phyloP scores from a whole-genome alignment of 495 filamentous ascomycete genomes.

The Neurospora sp. region DNA sequence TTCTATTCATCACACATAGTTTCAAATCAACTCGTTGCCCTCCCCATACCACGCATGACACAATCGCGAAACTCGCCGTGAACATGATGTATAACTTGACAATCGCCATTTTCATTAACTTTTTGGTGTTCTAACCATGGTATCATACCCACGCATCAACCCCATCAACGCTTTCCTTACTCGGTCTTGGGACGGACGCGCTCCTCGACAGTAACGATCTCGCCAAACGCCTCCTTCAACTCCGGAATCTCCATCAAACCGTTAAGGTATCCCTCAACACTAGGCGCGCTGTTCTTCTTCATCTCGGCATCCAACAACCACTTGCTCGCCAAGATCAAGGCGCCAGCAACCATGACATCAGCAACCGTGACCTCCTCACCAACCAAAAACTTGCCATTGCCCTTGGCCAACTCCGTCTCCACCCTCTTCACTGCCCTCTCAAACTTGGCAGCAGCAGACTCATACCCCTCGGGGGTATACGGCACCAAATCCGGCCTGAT shows the following conservation, averaged over 20 bases:
- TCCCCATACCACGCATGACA: not conserved
- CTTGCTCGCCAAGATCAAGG: slow-evolving; percentile 30
- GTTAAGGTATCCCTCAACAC: slow-evolving; percentile 34
- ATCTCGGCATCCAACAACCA: slow-evolving; percentile 42
- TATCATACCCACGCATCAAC: not conserved
- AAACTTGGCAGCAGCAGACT: slow-evolving; percentile 14
- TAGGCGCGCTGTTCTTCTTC: slow-evolving; percentile 32
- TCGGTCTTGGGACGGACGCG: not conserved
- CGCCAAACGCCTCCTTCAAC: slow-evolving; percentile 41
- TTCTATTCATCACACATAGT: not conserved
- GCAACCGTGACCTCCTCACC: slow-evolving; percentile 43
- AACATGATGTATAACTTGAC: no score
- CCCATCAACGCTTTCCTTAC: not conserved
- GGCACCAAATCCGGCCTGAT: slow-evolving; percentile 12
- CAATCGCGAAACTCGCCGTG: not conserved
- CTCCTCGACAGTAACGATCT: slow-evolving; percentile 37
- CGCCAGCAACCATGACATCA: slow-evolving; percentile 39
- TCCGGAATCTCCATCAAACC: slow-evolving; percentile 33
- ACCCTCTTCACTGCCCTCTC: slow-evolving; percentile 29
- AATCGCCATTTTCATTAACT: not conserved
- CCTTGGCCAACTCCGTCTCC: slow-evolving; percentile 19
- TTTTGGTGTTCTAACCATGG: not conserved
- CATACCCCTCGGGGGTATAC: slow-evolving; percentile 30
- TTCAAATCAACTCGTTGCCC: not conserved
- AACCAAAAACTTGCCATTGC: slow-evolving; percentile 35